These are phyloP conservation scores for Nicotiana tabacum DNA, from an alignment of 257 asterid genomes.

Conservation along the genomic window DNA sequence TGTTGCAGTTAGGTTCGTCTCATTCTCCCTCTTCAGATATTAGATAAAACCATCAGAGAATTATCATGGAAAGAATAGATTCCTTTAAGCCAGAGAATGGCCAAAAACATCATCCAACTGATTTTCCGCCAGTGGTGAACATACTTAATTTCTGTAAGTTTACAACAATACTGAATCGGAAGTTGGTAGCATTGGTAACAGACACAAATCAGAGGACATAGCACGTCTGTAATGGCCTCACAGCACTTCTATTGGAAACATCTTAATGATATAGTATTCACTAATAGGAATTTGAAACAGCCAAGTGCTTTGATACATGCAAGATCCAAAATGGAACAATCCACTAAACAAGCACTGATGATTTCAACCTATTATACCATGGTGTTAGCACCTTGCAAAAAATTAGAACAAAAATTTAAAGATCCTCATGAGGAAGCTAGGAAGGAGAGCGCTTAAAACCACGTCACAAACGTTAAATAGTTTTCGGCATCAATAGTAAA, in stretches of 20 bases:
- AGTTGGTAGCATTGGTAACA: background rate
- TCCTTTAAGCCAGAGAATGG: background rate
- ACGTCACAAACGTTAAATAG: background rate
- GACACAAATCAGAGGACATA: background rate
- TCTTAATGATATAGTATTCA: background rate
- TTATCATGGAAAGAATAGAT: background rate
- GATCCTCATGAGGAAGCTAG: too few relatives aligned
- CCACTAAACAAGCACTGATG: background rate
- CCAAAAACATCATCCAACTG: background rate
- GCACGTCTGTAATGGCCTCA: background rate
- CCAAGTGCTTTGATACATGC: background rate
- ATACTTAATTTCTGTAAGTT: background rate
- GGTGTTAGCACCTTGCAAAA: too few relatives aligned
- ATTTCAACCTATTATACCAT: background rate
- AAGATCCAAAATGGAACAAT: background rate
- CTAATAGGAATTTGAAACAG: background rate
- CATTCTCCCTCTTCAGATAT: background rate
- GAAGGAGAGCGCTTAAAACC: background rate
- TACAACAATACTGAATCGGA: background rate
- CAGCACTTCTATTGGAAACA: background rate
- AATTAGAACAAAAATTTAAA: too few relatives aligned
- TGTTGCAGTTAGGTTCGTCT: background rate
- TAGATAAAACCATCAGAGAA: background rate
- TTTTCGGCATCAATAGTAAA: background rate
- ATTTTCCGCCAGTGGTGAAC: background rate